Base-by-base conservation (phyloP, 352 stramenopile species). In the Thraustotheca clavata region DNA sequence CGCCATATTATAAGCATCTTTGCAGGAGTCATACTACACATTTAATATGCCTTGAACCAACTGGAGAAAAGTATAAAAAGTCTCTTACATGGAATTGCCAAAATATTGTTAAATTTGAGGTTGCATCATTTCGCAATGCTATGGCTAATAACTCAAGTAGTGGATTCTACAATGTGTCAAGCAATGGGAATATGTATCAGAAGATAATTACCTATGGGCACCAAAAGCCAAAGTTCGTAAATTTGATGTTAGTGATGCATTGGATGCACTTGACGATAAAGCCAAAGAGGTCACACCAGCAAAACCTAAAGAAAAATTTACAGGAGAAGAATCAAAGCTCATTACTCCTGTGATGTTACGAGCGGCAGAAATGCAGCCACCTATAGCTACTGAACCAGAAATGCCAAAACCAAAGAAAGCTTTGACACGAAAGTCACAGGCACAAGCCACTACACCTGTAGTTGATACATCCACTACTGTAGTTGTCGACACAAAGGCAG, bases 21-120 rank as follows among this genome's bases (percentile, higher is more conserved):
- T 8, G 22, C 49, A 60, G 43, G 38, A 88, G 79, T 1, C 80
- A 94, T 62, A 91, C 86, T 0, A 93, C 83, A 18, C 86, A 94
- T 41, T 66, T 94, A 41, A 61, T 94, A 6, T 93, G 83, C 59
- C 80, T 80, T 49, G 86, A 91, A 73, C 66, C 77, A 0, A 79
- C 73, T 11, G 86, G 86, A 14, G 86, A 94, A 47, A 94, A 94
- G 55, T 94, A 83, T 70, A 88, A 93, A 68, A 89, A 87, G 55
- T 80, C 86, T 8, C 60, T 89, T 54, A 89, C 78, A 54, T 94
- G 86, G 86, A 70, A 73, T 41, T 88, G 91, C 34, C 67, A 83
- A 22, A 91, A 94, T 57, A 80, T 94, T 27, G 70, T 93, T 52
- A 82, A 73, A 31, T 80, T 87, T 29, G 75, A 94, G 76, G 85